Conservation (phyloP, 2,329 filamentous ascomycete genomes). For the Calonectria montana region DNA sequence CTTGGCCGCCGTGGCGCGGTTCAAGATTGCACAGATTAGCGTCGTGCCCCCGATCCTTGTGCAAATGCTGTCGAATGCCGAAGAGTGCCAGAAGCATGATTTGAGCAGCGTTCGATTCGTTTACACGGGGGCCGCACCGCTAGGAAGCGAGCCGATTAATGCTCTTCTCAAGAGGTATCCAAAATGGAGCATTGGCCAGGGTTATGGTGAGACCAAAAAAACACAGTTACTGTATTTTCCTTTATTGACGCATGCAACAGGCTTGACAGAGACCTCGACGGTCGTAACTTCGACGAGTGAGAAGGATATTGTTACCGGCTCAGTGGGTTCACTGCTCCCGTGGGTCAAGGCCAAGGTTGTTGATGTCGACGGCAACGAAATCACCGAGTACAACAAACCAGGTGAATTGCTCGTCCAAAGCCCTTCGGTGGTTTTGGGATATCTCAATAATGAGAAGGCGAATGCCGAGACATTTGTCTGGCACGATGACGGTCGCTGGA, state of each 20-base stretch:
- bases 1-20: conserved; percentile 72
- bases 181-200: conserved; percentile 70
- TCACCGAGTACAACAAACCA: conserved; percentile 74
- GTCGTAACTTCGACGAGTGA: conserved; percentile 68
- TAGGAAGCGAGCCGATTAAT: conserved; percentile 74
- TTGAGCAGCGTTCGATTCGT: conserved; percentile 71
- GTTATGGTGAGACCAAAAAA: conserved; percentile 9
- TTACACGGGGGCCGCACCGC: conserved; percentile 79
- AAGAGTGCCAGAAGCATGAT: conserved; percentile 71
- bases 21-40: conserved; percentile 74
- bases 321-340: conserved; percentile 74
- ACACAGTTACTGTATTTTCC: no score
- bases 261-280: conserved; percentile 78
- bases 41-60: conserved; percentile 85
- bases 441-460: conserved; percentile 86
- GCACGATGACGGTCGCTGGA: conserved; percentile 75
- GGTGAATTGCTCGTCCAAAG: conserved; percentile 84
- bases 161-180: conserved; percentile 72
- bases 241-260: conserved; percentile 47
- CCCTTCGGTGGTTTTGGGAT: conserved; percentile 82
- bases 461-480: conserved; percentile 80
- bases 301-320: conserved; percentile 73
- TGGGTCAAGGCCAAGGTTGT: conserved; percentile 72
- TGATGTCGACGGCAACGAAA: conserved; percentile 72
- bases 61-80: conserved; percentile 72